Evolutionary conservation across 192 early-diverging fungal species (phyloP).

Genomic region (Backusella tarrabulga): DNA sequence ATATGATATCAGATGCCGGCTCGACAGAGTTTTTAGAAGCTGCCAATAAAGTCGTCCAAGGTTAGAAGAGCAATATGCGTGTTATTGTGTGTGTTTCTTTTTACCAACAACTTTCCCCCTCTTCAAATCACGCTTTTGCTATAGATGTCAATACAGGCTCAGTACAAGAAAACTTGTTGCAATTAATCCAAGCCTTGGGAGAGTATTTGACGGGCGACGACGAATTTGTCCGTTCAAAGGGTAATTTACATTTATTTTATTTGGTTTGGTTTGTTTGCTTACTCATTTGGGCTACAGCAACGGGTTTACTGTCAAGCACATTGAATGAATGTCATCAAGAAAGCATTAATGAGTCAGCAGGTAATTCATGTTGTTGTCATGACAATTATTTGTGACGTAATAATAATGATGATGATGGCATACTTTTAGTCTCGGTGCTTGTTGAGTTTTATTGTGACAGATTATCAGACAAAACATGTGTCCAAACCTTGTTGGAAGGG

Average conservation of each 20-base stretch:
- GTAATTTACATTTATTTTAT: constrained; percentile 30
- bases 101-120: no score
- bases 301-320: constrained; percentile 62
- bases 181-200: constrained; percentile 79
- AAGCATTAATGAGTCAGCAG: constrained; percentile 50
- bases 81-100: background rate
- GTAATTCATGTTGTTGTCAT: constrained; percentile 26
- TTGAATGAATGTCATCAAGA: constrained; percentile 49
- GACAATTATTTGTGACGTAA: background rate
- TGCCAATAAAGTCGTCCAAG: background rate
- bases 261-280: background rate
- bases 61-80: background rate
- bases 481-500: constrained; percentile 63
- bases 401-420: background rate
- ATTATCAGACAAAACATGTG: constrained; percentile 70
- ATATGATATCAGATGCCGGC: constrained; percentile 24
- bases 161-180: constrained; percentile 62
- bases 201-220: constrained; percentile 78
- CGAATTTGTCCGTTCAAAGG: constrained; percentile 83
- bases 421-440: constrained; percentile 51
- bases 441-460: constrained; percentile 76
- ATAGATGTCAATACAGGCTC: constrained; percentile 33
- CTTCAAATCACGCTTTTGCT: background rate
- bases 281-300: constrained; percentile 39
- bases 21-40: constrained; percentile 17